phyloP scores from a whole-genome alignment of 768 basidiomycete genomes.

The Coprinopsis strossmayeri region DNA sequence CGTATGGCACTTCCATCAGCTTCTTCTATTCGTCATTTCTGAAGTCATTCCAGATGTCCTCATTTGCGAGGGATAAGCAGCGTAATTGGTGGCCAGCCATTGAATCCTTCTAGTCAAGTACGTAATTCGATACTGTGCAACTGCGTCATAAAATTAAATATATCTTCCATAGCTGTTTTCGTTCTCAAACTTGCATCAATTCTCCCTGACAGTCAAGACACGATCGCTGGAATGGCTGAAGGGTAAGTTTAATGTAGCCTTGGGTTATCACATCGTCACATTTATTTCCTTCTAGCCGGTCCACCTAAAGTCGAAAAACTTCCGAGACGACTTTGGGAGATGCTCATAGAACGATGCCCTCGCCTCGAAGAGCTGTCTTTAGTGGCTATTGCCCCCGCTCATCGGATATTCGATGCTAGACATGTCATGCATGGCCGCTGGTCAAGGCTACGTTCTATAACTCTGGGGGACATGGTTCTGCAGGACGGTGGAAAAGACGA shows the following conservation, averaged over 20 bases:
- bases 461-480: constrained; percentile 27
- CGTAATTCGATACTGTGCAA: constrained; percentile 13
- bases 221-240: constrained; percentile 29
- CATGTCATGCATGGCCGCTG: constrained; percentile 30
- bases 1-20: constrained; percentile 17
- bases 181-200: constrained; percentile 26
- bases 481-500: constrained; percentile 17
- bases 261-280: neutral
- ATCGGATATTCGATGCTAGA: constrained; percentile 31
- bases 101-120: constrained; percentile 27
- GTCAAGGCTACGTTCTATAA: constrained; percentile 27
- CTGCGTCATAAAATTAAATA: constrained; percentile 5
- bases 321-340: constrained; percentile 31
- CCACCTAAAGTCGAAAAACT: constrained; percentile 29
- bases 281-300: constrained; percentile 19
- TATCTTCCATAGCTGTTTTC: constrained; percentile 23
- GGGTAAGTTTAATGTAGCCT: constrained; percentile 16
- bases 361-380: constrained; percentile 31
- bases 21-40: constrained; percentile 5
- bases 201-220: constrained; percentile 28
- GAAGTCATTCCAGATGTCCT: constrained; percentile 23
- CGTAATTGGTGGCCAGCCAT: constrained; percentile 25
- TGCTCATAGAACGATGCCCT: constrained; percentile 33
- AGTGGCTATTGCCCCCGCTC: constrained; percentile 29
- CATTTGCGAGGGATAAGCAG: constrained; percentile 27